These are phyloP conservation scores for Micractinium sp. DNA, from an alignment of 139 green algal genomes.

Conservation along the genomic window DNA sequence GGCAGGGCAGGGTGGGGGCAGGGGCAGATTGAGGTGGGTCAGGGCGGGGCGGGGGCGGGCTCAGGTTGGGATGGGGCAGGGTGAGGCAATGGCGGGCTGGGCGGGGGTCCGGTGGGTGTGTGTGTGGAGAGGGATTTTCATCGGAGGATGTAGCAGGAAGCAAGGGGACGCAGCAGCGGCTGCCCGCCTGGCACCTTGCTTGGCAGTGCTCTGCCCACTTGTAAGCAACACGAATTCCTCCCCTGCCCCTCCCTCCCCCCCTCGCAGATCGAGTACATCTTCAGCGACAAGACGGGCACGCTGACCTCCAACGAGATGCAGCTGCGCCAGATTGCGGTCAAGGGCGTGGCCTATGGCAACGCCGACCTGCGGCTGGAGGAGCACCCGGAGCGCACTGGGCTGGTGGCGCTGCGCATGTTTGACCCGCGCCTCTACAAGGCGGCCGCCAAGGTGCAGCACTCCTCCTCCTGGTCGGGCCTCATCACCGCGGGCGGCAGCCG, in stretches of 20 bases:
- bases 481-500: conserved; percentile 51
- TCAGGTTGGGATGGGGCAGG: no score
- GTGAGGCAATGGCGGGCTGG: no score
- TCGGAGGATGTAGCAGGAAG: no score
- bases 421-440: conserved; percentile 51
- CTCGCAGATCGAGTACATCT: conserved; percentile 87
- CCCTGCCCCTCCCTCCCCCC: background rate
- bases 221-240: background rate
- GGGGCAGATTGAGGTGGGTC: no score
- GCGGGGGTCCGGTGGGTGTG: no score
- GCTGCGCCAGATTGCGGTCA: conserved; percentile 66
- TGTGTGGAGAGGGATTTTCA: no score
- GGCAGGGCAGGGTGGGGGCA: background rate
- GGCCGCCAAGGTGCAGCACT: conserved; percentile 33
- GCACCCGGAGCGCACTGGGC: conserved; percentile 16
- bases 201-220: no score
- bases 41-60: no score
- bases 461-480: conserved; percentile 40
- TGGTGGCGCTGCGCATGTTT: conserved; percentile 53
- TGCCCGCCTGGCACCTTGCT: no score
- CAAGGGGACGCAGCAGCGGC: no score
- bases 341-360: conserved; percentile 50
- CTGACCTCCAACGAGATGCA: conserved; percentile 93
- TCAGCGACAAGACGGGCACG: conserved; percentile 97
- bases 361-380: conserved; percentile 59